Evolutionary conservation across 225 moss, liverwort and hornwort species (phyloP), one percentile per base, ranked within the genome.

Genomic region (Lunularia cruciata): DNA sequence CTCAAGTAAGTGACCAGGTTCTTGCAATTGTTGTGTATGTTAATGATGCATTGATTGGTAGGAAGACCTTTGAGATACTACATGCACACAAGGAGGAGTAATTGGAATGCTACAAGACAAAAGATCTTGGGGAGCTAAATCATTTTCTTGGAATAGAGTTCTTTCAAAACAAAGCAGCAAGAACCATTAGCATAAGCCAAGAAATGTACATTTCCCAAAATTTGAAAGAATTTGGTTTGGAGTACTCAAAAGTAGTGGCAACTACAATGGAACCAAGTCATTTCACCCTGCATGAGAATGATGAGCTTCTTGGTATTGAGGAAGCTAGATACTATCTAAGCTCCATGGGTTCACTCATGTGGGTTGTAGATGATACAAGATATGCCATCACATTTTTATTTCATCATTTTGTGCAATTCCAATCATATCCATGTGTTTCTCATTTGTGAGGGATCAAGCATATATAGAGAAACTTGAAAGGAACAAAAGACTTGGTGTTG

Each of bases 21-120:
- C 49, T 51, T 51, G 49, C 18, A 14, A 8, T 51, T 51, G 20
- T 51, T 51, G 20, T 51, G 49, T 51, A 51, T n/a, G 49, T 51
- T 51, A 19, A 51, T n/a, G 49, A 51, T 51, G 49, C 19, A 20
- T n/a, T 51, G 8, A 51, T 51, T 5, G 49, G 18, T 12, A 19
- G 49, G 49, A 51, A 19, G 20, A 51, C 4, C 19, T 51, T 51
- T 51, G 49, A 51, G 49, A 51, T 51, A 8, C 5, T 51, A 5
- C 12, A 8, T 8, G 20, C 49, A 4, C 49, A n/a, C 13, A 51
- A 51, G 49, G 49, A 51, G 20, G 49, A 51, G 13, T 51, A 8
- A 5, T 19, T 8, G 18, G n/a, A 5, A 20, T n/a, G 18, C 8
- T 51, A 51, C 49, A 51, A 51, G 49, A 51, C 19, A 19, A 51